These are phyloP conservation scores for Candida rishiriensis DNA, from an alignment of 805 yeast genomes.

Conservation along the genomic window DNA sequence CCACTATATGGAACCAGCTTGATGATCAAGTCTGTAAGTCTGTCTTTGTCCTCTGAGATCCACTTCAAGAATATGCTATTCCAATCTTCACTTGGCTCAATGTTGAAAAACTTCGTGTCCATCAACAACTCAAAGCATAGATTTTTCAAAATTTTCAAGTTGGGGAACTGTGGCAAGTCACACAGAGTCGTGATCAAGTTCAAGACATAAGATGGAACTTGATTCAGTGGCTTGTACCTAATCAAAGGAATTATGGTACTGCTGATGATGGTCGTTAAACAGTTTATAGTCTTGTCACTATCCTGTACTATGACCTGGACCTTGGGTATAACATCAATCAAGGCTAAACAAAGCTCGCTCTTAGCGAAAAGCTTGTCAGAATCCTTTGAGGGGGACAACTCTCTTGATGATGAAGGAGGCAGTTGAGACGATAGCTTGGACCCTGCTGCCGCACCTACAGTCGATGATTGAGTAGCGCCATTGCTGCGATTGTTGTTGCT, in stretches of 20 bases:
- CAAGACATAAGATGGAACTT: slow-evolving; percentile 38
- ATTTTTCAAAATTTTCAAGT: slow-evolving; percentile 57
- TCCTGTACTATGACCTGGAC: slow-evolving; percentile 47
- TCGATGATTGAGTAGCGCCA: not conserved
- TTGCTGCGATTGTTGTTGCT: not conserved
- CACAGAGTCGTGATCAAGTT: slow-evolving; percentile 37
- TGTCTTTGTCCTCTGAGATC: slow-evolving; percentile 61
- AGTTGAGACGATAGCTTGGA: not conserved
- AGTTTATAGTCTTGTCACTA: slow-evolving; percentile 51
- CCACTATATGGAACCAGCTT: slow-evolving; percentile 47
- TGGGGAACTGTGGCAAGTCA: slow-evolving; percentile 32
- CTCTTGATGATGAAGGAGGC: slow-evolving; percentile 3
- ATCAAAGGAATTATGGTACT: slow-evolving; percentile 50
- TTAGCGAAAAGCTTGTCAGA: slow-evolving; percentile 25
- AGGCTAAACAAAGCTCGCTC: slow-evolving; percentile 41
- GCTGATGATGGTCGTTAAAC: slow-evolving; percentile 49
- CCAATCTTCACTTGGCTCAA: slow-evolving; percentile 44
- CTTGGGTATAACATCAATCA: slow-evolving; percentile 36
- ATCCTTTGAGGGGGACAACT: slow-evolving; percentile 11
- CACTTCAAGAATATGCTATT: slow-evolving; percentile 52
- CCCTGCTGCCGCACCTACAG: not conserved
- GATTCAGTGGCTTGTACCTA: slow-evolving; percentile 38
- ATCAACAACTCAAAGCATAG: slow-evolving; percentile 59
- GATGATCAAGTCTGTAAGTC: slow-evolving; percentile 46
- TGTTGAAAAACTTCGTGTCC: slow-evolving; percentile 53